Evolutionary conservation across 2,329 filamentous ascomycete species (phyloP).

Genomic region (Tolypocladium album): DNA sequence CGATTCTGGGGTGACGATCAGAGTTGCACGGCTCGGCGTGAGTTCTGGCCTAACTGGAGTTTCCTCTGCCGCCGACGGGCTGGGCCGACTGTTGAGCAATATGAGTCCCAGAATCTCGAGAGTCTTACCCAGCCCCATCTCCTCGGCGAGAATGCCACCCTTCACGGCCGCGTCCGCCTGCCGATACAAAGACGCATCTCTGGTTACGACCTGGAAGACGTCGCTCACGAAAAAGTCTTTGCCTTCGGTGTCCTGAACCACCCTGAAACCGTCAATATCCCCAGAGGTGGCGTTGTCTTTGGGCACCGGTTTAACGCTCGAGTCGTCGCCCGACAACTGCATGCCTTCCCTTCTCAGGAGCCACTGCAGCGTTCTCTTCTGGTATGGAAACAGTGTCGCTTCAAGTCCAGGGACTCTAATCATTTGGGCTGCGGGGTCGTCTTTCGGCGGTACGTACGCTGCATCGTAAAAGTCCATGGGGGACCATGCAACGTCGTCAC

Average conservation of each 20-base stretch:
- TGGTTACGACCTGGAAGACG: conserved; percentile 48
- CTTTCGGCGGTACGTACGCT: conserved; percentile 48
- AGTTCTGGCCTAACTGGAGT: conserved; percentile 30
- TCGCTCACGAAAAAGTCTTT: conserved; percentile 46
- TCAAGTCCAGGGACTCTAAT: conserved; percentile 33
- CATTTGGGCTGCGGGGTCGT: conserved; percentile 23
- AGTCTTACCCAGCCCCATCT: conserved; percentile 79
- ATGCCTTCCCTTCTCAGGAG: conserved; percentile 56
- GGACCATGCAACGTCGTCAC: conserved; percentile 20
- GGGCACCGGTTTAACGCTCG: conserved; percentile 9
- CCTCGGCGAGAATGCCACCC: conserved; percentile 63
- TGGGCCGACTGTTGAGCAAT: conserved; percentile 39
- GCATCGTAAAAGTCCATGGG: conserved; percentile 58
- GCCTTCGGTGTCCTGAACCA: conserved; percentile 21
- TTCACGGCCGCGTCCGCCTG: conserved; percentile 28
- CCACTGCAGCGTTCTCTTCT: conserved; percentile 61
- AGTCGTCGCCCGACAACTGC: conserved; percentile 24
- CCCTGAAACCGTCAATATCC: conserved; percentile 18
- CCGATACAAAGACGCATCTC: conserved; percentile 33
- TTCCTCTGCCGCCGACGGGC: background rate
- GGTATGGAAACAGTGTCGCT: conserved; percentile 58
- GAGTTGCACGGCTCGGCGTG: conserved; percentile 40
- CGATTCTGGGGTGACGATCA: conserved; percentile 50
- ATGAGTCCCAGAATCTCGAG: conserved; percentile 64
- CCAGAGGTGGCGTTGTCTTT: background rate